phyloP scores from a whole-genome alignment of 176 grass and related monocot species.

The Oropetium thomaeum region DNA sequence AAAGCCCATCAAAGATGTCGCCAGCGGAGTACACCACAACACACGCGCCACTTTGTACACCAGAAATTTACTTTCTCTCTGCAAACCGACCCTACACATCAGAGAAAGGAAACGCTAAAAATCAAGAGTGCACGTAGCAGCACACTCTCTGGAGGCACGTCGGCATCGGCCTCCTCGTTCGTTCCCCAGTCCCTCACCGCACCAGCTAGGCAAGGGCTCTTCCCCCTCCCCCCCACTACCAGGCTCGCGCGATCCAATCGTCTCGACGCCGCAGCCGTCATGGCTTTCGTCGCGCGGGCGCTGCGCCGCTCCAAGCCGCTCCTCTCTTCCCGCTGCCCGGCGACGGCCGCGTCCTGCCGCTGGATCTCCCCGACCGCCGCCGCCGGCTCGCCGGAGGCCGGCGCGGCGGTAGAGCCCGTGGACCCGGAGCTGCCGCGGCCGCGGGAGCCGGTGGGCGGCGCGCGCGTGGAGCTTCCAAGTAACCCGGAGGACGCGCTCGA shows the following conservation, averaged over 20 bases:
- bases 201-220: background rate
- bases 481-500: slow-evolving; percentile 90
- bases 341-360: slow-evolving; percentile 37
- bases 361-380: slow-evolving; percentile 75
- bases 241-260: slow-evolving; percentile 50
- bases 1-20: too few relatives aligned
- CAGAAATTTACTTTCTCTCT: background rate
- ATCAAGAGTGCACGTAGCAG: background rate
- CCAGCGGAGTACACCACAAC: too few relatives aligned
- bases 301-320: slow-evolving; percentile 59
- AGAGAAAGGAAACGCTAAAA: background rate
- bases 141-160: background rate
- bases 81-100: fast-evolving
- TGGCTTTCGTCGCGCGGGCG: slow-evolving; percentile 78
- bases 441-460: slow-evolving; percentile 64
- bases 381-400: slow-evolving; percentile 54
- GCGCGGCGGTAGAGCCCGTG: slow-evolving; percentile 33
- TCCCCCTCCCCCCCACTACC: slow-evolving; percentile 2
- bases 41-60: background rate
- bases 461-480: slow-evolving; percentile 51
- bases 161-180: background rate
- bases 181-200: background rate
- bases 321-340: slow-evolving; percentile 29
- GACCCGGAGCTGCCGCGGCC: slow-evolving; percentile 49
- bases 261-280: slow-evolving; percentile 23